A percentile compares a stretch with the other conserved stretches of the same genome.
phyloP scores from a whole-genome alignment of 495 filamentous ascomycete genomes.

The Daldinia grandis region DNA sequence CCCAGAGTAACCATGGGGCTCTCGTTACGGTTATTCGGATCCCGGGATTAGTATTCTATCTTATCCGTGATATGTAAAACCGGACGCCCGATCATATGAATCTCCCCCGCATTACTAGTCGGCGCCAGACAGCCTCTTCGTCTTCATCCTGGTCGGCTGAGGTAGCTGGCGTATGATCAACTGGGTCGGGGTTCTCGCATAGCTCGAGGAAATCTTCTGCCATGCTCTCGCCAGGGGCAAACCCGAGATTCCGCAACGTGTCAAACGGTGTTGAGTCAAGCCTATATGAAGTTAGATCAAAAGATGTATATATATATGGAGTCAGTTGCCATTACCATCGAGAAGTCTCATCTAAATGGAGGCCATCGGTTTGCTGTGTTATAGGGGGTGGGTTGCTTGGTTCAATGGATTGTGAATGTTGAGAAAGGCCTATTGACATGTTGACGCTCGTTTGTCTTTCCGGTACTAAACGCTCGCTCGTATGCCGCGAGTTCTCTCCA shows the following conservation, averaged over 20 bases:
- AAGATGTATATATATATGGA: not conserved
- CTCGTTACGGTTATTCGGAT: not conserved
- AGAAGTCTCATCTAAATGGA: constrained; percentile 41
- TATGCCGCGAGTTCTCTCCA: constrained; percentile 8
- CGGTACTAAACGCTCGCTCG: constrained; percentile 13
- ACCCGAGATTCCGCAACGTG: constrained; percentile 45
- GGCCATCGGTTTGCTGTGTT: constrained; percentile 15
- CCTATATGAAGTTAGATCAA: constrained; percentile 31
- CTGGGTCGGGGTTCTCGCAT: constrained; percentile 46
- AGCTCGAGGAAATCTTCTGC: constrained; percentile 45
- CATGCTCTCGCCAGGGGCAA: constrained; percentile 45
- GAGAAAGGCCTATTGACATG: constrained; percentile 9
- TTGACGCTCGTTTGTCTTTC: constrained; percentile 26
- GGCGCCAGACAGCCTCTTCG: constrained; percentile 46
- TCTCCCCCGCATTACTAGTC: constrained; percentile 46
- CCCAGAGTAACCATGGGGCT: not conserved
- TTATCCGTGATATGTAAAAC: not conserved
- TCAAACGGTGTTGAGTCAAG: constrained; percentile 43
- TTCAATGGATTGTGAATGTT: constrained; percentile 19
- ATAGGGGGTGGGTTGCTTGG: constrained; percentile 7
- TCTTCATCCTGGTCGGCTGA: constrained; percentile 44
- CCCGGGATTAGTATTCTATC: not conserved
- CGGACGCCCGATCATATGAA: constrained; percentile 33
- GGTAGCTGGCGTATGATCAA: constrained; percentile 37
- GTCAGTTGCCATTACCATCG: constrained; percentile 36